Evolutionary conservation across 768 basidiomycete species (phyloP).

Genomic region (Amanita phalloides): DNA sequence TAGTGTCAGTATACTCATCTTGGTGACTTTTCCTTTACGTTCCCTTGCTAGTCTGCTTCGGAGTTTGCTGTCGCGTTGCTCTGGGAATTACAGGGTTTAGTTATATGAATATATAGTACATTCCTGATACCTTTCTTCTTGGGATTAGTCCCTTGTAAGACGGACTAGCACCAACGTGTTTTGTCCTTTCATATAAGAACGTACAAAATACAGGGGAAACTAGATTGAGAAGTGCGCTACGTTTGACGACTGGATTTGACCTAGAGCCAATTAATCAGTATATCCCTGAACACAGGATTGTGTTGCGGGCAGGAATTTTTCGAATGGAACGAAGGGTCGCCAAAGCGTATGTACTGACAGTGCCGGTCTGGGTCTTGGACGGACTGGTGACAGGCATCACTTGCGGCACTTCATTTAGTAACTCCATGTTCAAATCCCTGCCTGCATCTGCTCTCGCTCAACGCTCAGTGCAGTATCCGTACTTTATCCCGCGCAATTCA

Average conservation of each 20-base stretch:
- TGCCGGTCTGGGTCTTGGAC: too few species aligned
- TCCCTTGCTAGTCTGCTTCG: neutral
- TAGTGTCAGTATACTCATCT: constrained; percentile 2
- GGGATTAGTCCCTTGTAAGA: neutral
- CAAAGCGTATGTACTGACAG: too few species aligned
- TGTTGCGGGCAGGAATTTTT: too few species aligned
- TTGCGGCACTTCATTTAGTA: neutral
- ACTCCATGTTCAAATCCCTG: neutral
- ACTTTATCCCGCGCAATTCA: constrained; percentile 58
- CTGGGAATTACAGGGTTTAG: neutral
- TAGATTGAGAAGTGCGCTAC: neutral
- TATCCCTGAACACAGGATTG: too few species aligned
- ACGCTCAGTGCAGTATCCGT: constrained; percentile 20
- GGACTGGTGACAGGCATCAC: neutral
- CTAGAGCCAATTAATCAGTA: too few species aligned
- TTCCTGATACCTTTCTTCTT: neutral
- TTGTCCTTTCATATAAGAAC: neutral
- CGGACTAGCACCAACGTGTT: too few species aligned
- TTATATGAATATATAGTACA: constrained; percentile 4
- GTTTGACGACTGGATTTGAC: too few species aligned
- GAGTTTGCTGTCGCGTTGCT: neutral
- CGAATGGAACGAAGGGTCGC: neutral
- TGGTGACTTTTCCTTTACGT: neutral
- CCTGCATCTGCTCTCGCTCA: neutral
- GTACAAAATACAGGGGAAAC: neutral